These are phyloP conservation scores for Ustilago bromivora DNA, from an alignment of 1,284 basidiomycete genomes.

Conservation along the genomic window DNA sequence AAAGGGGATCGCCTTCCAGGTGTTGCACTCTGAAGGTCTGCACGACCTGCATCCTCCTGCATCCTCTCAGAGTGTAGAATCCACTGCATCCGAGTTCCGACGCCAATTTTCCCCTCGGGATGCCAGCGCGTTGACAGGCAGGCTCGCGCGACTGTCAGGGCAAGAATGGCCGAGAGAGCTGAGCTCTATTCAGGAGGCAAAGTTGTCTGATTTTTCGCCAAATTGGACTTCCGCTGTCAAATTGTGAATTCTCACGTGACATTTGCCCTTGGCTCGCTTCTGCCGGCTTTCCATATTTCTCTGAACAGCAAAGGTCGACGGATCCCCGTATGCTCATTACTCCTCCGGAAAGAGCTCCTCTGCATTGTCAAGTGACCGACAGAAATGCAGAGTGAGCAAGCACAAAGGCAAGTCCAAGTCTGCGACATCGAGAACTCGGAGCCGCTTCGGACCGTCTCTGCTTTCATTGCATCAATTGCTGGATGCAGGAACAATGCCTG, in stretches of 20 bases:
- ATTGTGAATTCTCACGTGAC: slow-evolving; percentile 1
- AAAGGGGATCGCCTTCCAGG: neutral
- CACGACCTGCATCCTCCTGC: slow-evolving; percentile 9
- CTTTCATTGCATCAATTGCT: neutral
- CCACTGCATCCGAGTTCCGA: slow-evolving; percentile 19
- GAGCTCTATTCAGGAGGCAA: neutral
- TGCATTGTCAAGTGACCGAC: neutral
- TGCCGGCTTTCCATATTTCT: neutral
- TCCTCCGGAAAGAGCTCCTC: neutral
- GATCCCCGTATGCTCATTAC: slow-evolving; percentile 4
- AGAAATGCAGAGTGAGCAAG: neutral
- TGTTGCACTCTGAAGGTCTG: neutral
- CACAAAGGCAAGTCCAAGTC: no score
- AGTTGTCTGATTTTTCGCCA: slow-evolving; percentile 1
- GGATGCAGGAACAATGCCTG: slow-evolving; percentile 2
- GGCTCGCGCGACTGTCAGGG: neutral
- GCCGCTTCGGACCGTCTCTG: neutral
- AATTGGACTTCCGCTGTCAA: slow-evolving; percentile 9
- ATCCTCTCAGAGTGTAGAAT: slow-evolving; percentile 18
- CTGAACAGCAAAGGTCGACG: slow-evolving; percentile 13
- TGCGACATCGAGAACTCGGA: neutral
- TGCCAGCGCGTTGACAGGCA: slow-evolving; percentile 19
- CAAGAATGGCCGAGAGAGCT: neutral
- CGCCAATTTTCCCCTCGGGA: neutral
- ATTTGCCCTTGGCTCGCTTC: neutral